phyloP scores from a whole-genome alignment of 1,284 basidiomycete species.

The Rugosomyces carneus region DNA sequence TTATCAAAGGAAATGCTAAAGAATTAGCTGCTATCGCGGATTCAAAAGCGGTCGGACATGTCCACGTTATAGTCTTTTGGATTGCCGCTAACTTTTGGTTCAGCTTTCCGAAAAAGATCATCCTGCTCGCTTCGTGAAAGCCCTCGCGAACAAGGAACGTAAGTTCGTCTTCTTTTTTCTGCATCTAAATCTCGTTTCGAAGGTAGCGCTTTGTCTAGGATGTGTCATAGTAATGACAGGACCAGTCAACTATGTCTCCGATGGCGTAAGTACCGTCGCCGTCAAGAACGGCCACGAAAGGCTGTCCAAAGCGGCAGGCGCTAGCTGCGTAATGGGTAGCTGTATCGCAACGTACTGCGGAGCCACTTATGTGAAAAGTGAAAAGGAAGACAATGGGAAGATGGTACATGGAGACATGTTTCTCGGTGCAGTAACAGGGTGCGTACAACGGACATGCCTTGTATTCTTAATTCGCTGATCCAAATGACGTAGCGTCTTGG shows the following conservation, averaged over 20 bases:
- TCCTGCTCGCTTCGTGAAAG: slow-evolving; percentile 64
- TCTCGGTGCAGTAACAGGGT: slow-evolving; percentile 73
- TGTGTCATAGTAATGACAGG: slow-evolving; percentile 86
- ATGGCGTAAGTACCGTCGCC: slow-evolving; percentile 66
- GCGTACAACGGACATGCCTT: slow-evolving; percentile 23
- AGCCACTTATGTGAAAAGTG: slow-evolving; percentile 40
- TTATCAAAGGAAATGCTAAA: slow-evolving; percentile 94
- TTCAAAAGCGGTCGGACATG: slow-evolving; percentile 63
- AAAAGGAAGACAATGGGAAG: slow-evolving; percentile 28
- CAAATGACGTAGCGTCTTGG: slow-evolving; percentile 53
- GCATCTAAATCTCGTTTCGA: background rate
- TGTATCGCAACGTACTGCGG: slow-evolving; percentile 75
- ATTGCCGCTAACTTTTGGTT: background rate
- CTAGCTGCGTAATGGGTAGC: slow-evolving; percentile 86
- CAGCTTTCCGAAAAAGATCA: slow-evolving; percentile 50
- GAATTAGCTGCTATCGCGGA: slow-evolving; percentile 80
- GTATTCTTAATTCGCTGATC: background rate
- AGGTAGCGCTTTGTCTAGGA: slow-evolving; percentile 42
- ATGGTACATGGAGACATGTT: slow-evolving; percentile 72
- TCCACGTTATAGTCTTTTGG: slow-evolving; percentile 5
- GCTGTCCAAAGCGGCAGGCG: slow-evolving; percentile 82
- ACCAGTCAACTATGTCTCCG: slow-evolving; percentile 79
- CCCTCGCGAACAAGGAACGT: slow-evolving; percentile 76
- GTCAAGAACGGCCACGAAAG: slow-evolving; percentile 74
- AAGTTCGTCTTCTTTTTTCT: slow-evolving; percentile 20